These are phyloP conservation scores for Paxillus ammoniavirescens DNA, from an alignment of 768 basidiomycete species.

Conservation along the genomic window DNA sequence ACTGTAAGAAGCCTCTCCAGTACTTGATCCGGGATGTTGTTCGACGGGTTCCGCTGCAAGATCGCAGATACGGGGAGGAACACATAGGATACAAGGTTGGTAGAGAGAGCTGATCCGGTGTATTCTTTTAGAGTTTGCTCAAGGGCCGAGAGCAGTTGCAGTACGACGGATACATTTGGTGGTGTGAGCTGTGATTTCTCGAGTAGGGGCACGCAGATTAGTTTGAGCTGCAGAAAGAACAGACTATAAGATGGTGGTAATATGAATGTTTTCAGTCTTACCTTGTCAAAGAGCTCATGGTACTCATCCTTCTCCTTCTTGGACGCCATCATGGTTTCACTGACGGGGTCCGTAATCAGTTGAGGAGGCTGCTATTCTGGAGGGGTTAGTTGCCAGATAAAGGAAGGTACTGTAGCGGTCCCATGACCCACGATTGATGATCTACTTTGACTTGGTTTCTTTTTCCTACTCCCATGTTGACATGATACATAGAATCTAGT, in stretches of 20 bases:
- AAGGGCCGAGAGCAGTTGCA: slow-evolving; percentile 55
- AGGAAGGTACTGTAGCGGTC: not conserved
- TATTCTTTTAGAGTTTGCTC: slow-evolving; percentile 45
- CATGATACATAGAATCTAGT: too few relatives aligned
- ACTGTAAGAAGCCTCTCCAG: slow-evolving; percentile 69
- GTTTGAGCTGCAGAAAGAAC: slow-evolving; percentile 47
- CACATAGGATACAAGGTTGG: slow-evolving; percentile 73
- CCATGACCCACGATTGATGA: not conserved
- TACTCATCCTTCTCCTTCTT: slow-evolving; percentile 20
- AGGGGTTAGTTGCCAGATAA: not conserved
- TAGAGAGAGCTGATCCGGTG: slow-evolving; percentile 42
- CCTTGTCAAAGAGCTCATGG: slow-evolving; percentile 39
- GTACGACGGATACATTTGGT: slow-evolving; percentile 43
- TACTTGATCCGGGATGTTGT: slow-evolving; percentile 73
- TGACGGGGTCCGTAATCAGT: too few relatives aligned
- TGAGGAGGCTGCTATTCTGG: too few relatives aligned
- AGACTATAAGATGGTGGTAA: not conserved
- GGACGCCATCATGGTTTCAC: slow-evolving; percentile 15
- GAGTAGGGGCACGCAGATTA: slow-evolving; percentile 79
- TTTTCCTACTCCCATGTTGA: not conserved
- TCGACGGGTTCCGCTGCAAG: slow-evolving; percentile 69
- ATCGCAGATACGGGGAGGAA: slow-evolving; percentile 88
- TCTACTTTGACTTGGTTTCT: too few relatives aligned
- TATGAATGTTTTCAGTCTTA: slow-evolving; percentile 14
- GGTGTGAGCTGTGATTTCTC: slow-evolving; percentile 64